A percentile compares a stretch with the other conserved stretches of the same genome.
phyloP scores from a whole-genome alignment of 441 rosid genomes.

The Omphalea diandra region DNA sequence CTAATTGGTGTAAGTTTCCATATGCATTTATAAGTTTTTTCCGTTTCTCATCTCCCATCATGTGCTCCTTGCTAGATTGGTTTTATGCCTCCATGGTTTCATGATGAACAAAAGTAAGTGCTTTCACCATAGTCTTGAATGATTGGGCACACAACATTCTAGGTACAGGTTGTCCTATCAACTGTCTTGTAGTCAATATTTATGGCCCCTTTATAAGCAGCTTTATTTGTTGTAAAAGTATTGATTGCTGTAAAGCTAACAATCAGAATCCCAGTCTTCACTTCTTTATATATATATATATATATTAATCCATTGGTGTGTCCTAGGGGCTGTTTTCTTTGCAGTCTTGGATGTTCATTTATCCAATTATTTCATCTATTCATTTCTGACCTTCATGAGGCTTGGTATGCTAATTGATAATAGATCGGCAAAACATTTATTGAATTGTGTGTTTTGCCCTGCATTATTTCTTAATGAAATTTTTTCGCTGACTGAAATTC shows the following conservation, averaged over 20 bases:
- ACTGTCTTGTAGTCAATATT: neutral
- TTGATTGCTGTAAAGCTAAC: neutral
- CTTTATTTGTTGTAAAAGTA: neutral
- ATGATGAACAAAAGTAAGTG: neutral
- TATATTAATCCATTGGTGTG: neutral
- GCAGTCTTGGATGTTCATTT: neutral
- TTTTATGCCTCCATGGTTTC: neutral
- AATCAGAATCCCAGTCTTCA: neutral
- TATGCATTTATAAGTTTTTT: neutral
- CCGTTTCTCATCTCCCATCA: neutral
- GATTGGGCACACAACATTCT: neutral
- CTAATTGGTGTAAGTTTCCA: conserved; percentile 76
- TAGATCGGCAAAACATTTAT: neutral
- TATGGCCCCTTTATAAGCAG: neutral
- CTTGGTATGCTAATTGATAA: neutral
- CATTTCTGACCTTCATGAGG: conserved; percentile 1
- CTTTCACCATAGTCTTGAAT: neutral
- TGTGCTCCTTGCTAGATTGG: neutral
- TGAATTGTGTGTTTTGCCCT: neutral
- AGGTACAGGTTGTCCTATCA: neutral
- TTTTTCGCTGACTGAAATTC: neutral
- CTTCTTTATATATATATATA: neutral
- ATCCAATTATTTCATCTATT: neutral
- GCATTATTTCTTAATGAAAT: neutral
- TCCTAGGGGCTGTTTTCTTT: neutral